Base-by-base conservation (phyloP, 2,329 filamentous ascomycete species). In the Hirsutella minnesotensis region DNA sequence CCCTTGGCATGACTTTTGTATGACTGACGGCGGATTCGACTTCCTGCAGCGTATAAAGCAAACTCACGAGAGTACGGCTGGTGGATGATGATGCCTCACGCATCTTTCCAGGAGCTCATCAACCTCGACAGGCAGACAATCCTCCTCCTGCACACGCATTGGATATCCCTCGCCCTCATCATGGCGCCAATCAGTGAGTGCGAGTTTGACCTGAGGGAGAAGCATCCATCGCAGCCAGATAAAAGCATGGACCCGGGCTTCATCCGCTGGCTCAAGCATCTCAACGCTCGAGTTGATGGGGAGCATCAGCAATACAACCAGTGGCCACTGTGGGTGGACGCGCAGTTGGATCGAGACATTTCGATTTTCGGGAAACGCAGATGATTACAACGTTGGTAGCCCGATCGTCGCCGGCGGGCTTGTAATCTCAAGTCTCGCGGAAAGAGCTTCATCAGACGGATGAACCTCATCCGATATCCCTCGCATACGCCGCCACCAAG, bases 31-130 rank as follows among this genome's bases (percentile, higher is more conserved):
- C 16, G n/a, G 4, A 31, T n/a, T 15, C 10, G 29, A 31, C 9
- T 10, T n/a, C 4, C 3, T 18, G 16, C 10, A 73, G 73, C 72
- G 15, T 75, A 75, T 51, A 60, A 67, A 47, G 58, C 66, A n/a
- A 63, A 75, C 41, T 62, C 62, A 35, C 57, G 62, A 42, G 70
- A 74, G 50, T 76, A 73, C 52, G 63, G 54, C 4, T 77, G 73
- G 73, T 77, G 73, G 73, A 76, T 76, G 64, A 64, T 72, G 54
- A 62, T 77, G 8, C 67, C 72, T 9, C 72, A 77, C 48, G 61
- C 64, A 30, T 59, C 65, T 39, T 77, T 77, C 54, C 66, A 70
- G 47, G 59, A 61, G 40, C 56, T 77, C 41, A 63, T 76, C 48
- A 66, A 74, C 52, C 57, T 65, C 22, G 49, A 51, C 22, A 69